Base-by-base conservation (phyloP, 108 stramenopile genomes). In the Nitzschia sp. region DNA sequence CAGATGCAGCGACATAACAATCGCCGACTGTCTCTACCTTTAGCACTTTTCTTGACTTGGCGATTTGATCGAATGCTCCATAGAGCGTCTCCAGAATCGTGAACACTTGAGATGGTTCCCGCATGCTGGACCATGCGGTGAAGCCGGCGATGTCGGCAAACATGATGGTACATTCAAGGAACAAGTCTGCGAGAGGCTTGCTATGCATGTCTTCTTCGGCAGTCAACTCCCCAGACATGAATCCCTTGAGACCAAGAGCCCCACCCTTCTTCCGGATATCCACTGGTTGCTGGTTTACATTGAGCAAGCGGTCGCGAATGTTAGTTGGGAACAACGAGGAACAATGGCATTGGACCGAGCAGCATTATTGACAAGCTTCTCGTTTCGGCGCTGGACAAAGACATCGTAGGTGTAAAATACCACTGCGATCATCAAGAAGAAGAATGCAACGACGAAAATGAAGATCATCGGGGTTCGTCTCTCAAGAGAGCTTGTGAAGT, bases 1-100 rank as follows among this genome's bases (percentile, higher is more conserved):
- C 83, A 50, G 70, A 51, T 39, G 58, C 66, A 3, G 83, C 83
- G 29, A 84, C 63, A 38, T 84, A 84, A 41, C 83, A 84, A 58
- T 84, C 83, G 10, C 83, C 83, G 6, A 84, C 29, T 34, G 29
- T 34, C 29, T 34, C 29, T 1, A 34, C 29, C 29, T 34, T 34
- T 5, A 34, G 5, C 25, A 82, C 78, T n/a, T 43, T 64, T 62
- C 67, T 41, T 37, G 54, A 19, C 20, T 63, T 58, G 1, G 81
- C 81, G n/a, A 67, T 48, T 10, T 21, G 19, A 10, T 77, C 76
- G 44, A 78, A 78, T 0, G 29, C 42, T 14, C 41, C 21, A 50
- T 69, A 78, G 10, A 78, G 43, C 1, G 72, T 71, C 52, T 78
- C 66, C 10, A 73, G 53, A 15, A 75, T 26, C 10, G 62, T 63